Conservation (phyloP, 2,329 filamentous ascomycete genomes). For the Pseudogymnoascus sp. region DNA sequence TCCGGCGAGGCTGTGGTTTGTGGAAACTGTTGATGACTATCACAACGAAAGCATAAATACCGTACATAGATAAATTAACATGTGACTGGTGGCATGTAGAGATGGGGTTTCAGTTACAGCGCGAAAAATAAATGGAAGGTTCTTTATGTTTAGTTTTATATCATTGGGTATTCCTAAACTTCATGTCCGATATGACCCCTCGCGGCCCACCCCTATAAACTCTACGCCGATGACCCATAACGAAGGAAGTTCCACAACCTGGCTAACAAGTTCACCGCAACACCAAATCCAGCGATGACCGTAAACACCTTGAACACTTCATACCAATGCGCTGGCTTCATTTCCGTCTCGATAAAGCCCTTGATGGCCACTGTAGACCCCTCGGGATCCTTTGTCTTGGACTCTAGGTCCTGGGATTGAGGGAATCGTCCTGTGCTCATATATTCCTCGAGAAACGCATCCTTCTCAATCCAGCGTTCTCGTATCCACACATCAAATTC, state of each 20-base stretch:
- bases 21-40: background rate
- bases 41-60: background rate
- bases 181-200: background rate
- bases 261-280: conserved; percentile 21
- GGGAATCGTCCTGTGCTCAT: conserved; percentile 73
- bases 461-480: conserved; percentile 86
- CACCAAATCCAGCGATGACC: conserved; percentile 22
- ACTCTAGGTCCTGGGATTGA: conserved; percentile 13
- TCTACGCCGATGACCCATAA: background rate
- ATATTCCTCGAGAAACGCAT: conserved; percentile 79
- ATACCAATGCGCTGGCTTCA: conserved; percentile 25
- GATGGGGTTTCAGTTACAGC: background rate
- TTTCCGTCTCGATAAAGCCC: conserved; percentile 28
- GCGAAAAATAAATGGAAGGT: background rate
- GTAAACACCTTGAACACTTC: conserved; percentile 28
- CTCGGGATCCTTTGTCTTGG: conserved; percentile 14
- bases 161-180: background rate
- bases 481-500: conserved; percentile 79
- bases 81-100: background rate
- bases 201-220: background rate
- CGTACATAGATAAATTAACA: background rate
- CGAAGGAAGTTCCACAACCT: conserved; percentile 11
- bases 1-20: conserved; percentile 2
- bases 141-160: background rate
- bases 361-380: conserved; percentile 13